These are phyloP conservation scores for Syncephalastrum racemosum DNA, from an alignment of 371 early-diverging fungal genomes.

Conservation along the genomic window DNA sequence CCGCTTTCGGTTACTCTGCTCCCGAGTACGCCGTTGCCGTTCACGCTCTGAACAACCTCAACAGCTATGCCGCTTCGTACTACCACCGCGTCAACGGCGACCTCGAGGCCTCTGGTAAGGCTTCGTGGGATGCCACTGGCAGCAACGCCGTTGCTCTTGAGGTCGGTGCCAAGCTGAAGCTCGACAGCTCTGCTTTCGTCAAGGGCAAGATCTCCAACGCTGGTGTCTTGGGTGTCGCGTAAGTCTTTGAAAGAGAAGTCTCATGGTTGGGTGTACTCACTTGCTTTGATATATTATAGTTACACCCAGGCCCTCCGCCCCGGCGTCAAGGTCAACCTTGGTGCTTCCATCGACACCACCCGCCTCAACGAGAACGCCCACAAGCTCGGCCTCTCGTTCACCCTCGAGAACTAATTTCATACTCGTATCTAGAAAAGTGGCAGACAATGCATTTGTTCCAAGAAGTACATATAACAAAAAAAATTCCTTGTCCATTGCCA, in stretches of 20 bases:
- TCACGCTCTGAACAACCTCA: conserved; percentile 74
- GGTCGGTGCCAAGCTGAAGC: conserved; percentile 91
- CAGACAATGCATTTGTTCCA: no score
- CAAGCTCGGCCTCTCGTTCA: conserved; percentile 91
- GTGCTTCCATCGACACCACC: conserved; percentile 90
- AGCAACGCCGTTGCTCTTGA: conserved; percentile 82
- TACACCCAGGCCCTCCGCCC: conserved; percentile 93
- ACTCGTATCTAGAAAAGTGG: no score
- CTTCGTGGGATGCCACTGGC: conserved; percentile 85
- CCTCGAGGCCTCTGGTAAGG: conserved; percentile 93
- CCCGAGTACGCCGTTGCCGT: conserved; percentile 87
- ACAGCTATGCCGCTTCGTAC: conserved; percentile 86
- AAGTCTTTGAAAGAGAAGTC: conserved; percentile 28
- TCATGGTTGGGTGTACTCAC: neutral
- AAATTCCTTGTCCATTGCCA: no score
- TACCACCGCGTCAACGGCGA: conserved; percentile 90
- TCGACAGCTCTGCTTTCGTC: conserved; percentile 87
- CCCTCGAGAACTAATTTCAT: conserved; percentile 73
- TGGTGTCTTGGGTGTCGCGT: conserved; percentile 88
- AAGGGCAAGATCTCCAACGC: conserved; percentile 97
- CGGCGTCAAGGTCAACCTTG: conserved; percentile 93
- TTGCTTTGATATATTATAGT: conserved; percentile 14
- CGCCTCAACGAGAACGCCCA: conserved; percentile 91
- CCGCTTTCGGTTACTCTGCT: conserved; percentile 83
- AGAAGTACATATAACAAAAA: no score